Base-by-base conservation (phyloP, 257 asterid genomes). In the Prunella vulgaris region DNA sequence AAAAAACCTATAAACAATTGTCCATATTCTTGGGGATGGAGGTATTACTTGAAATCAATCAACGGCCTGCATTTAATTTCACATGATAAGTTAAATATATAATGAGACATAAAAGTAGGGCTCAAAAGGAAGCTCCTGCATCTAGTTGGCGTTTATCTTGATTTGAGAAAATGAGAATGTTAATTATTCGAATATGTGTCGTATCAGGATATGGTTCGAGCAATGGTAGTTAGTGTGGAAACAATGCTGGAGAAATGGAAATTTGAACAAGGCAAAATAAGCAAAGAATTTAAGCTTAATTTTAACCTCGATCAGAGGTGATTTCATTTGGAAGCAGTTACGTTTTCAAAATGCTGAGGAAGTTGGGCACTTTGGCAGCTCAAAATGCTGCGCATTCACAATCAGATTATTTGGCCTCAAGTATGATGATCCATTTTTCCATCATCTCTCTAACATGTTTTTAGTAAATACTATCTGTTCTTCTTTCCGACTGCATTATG, bases 321-420 rank as follows among this genome's bases (percentile, higher is more conserved):
- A 86, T 84, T 25, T 77, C 93, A 6, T 78, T 84, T 75, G 89
- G 89, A 61, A 81, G 93, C 66, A 83, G 85, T 49, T 83, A 77
- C 60, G 21, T 87, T 25, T 83, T 83, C 22, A 76, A 77, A 2
- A 83, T 74, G 87, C 57, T 84, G 24, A 68, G 53, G 0, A 68
- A 52, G 64, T 60, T 87, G 53, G 75, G 69, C 54, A 3, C 35
- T 57, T 44, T 73, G 28, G 3, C 18, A 24, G 5, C 30, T 9
- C 65, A 60, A 66, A 64, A 62, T 38, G 53, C n/a, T n/a, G n/a
- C n/a, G n/a, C 14, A 8, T 64, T 52, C 25, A 78, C 44, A 30
- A 57, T 63, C 18, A 70, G 76, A 59, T 25, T 67, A 22, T 71
- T 65, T 17, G 77, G 74, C 53, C 67, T 73, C 37, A 61, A 65